Evolutionary conservation across 2,329 filamentous ascomycete species (phyloP).

Genomic region (Microthyrium microscopicum): DNA sequence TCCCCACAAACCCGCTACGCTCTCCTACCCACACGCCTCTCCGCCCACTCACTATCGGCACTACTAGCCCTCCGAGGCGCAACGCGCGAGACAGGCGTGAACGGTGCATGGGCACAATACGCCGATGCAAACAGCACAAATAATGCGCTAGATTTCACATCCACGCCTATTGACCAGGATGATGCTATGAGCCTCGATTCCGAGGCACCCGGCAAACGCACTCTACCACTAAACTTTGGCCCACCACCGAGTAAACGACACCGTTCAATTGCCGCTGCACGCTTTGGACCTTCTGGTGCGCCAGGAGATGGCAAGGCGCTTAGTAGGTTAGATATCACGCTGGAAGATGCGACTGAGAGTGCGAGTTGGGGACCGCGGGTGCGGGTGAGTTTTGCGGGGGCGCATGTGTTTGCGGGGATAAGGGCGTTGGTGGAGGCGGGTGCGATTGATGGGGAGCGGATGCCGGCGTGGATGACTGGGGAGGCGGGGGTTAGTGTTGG

Average conservation of each 20-base stretch:
- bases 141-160: slow-evolving; percentile 30
- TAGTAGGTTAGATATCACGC: slow-evolving; percentile 30
- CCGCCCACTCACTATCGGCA: slow-evolving; percentile 53
- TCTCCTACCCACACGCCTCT: slow-evolving; percentile 49
- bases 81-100: slow-evolving; percentile 52
- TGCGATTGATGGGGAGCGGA: slow-evolving; percentile 55
- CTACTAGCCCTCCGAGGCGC: slow-evolving; percentile 53
- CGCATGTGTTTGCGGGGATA: slow-evolving; percentile 67
- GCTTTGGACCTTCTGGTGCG: slow-evolving; percentile 45
- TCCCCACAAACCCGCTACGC: slow-evolving; percentile 55
- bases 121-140: slow-evolving; percentile 31
- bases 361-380: slow-evolving; percentile 39
- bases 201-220: slow-evolving; percentile 5
- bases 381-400: slow-evolving; percentile 53
- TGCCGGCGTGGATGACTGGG: slow-evolving; percentile 86
- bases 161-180: slow-evolving; percentile 10
- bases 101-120: slow-evolving; percentile 68
- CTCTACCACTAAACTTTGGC: slow-evolving; percentile 23
- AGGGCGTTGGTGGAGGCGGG: slow-evolving; percentile 62
- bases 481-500: slow-evolving; percentile 67
- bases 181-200: slow-evolving; percentile 1
- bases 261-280: slow-evolving; percentile 43
- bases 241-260: slow-evolving; percentile 34
- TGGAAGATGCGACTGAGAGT: slow-evolving; percentile 9
- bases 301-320: slow-evolving; percentile 22